Percentiles rank a stretch among this genome's conserved stretches.
These are phyloP conservation scores for Glaciozyma martinii DNA, from an alignment of 768 basidiomycete genomes.

Conservation along the genomic window DNA sequence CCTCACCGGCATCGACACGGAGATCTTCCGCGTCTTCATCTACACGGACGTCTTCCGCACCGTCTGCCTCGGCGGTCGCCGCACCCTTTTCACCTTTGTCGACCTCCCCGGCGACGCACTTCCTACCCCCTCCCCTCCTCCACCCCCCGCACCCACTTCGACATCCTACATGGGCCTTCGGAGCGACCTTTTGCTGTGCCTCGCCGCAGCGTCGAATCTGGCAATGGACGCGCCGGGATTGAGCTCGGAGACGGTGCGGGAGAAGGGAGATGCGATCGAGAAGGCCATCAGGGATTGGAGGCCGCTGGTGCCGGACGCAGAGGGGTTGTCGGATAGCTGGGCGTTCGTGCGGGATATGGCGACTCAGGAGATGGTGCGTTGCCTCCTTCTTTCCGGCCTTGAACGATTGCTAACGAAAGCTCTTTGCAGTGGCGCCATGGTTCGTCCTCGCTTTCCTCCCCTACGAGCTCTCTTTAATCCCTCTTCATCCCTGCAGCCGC, in stretches of 20 bases:
- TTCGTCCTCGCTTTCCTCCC: neutral
- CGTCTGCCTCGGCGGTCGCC: slow-evolving; percentile 12
- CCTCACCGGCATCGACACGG: slow-evolving; percentile 3
- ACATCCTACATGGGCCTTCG: slow-evolving; percentile 13
- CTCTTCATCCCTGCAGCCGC: neutral
- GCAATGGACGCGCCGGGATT: slow-evolving; percentile 16
- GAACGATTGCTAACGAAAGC: neutral
- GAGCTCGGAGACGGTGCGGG: slow-evolving; percentile 1
- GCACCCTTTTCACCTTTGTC: slow-evolving; percentile 18
- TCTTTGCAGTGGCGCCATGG: slow-evolving; percentile 15
- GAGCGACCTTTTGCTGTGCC: slow-evolving; percentile 16
- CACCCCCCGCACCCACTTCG: too few relatives aligned
- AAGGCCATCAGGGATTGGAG: slow-evolving; percentile 17
- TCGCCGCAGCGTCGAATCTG: slow-evolving; percentile 21
- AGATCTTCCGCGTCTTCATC: neutral
- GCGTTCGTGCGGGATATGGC: slow-evolving; percentile 9
- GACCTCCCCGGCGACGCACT: slow-evolving; percentile 17
- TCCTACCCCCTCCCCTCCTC: too few relatives aligned
- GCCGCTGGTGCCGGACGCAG: neutral
- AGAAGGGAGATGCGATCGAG: slow-evolving; percentile 23
- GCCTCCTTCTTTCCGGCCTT: neutral
- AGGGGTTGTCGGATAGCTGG: slow-evolving; percentile 8
- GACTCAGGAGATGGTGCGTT: slow-evolving; percentile 16
- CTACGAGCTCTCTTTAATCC: neutral
- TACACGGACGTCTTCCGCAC: slow-evolving; percentile 22